Percentiles rank a stretch among this genome's conserved stretches.
Evolutionary conservation across 1,139 yeast species (phyloP).

Genomic region (Pichia sp.): DNA sequence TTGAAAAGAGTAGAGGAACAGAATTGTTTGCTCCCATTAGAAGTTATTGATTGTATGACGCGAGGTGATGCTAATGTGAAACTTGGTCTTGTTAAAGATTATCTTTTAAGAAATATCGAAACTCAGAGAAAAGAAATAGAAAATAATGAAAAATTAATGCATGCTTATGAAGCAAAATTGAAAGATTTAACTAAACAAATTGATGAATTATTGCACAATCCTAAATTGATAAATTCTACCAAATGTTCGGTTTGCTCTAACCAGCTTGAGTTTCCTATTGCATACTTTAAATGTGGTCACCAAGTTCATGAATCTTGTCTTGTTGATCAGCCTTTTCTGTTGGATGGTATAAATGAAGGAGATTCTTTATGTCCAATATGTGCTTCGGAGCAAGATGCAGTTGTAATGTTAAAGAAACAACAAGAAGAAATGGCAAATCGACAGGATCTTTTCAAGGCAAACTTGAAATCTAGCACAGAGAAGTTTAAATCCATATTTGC

Average conservation of each 20-base stretch:
- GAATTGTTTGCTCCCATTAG: slow-evolving; percentile 64
- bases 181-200: slow-evolving; percentile 47
- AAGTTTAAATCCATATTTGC: slow-evolving; percentile 72
- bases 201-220: slow-evolving; percentile 43
- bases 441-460: slow-evolving; percentile 52
- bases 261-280: slow-evolving; percentile 67
- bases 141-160: slow-evolving; percentile 59
- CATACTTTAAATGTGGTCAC: slow-evolving; percentile 83
- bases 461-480: slow-evolving; percentile 53
- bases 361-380: slow-evolving; percentile 62
- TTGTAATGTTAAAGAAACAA: slow-evolving; percentile 48
- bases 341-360: slow-evolving; percentile 5
- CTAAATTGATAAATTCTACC: slow-evolving; percentile 54
- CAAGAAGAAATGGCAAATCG: slow-evolving; percentile 60
- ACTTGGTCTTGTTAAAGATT: slow-evolving; percentile 60
- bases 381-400: slow-evolving; percentile 57
- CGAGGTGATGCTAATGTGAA: slow-evolving; percentile 57
- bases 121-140: slow-evolving; percentile 58
- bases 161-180: slow-evolving; percentile 65
- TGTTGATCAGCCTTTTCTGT: slow-evolving; percentile 14
- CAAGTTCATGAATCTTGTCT: slow-evolving; percentile 83
- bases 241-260: slow-evolving; percentile 63
- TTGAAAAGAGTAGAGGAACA: slow-evolving; percentile 46
- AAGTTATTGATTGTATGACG: slow-evolving; percentile 63
- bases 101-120: slow-evolving; percentile 55